A percentile compares a stretch with the other conserved stretches of the same genome.
These are phyloP conservation scores for Yarrowia yakushimensis DNA, from an alignment of 805 yeast genomes.

Conservation along the genomic window DNA sequence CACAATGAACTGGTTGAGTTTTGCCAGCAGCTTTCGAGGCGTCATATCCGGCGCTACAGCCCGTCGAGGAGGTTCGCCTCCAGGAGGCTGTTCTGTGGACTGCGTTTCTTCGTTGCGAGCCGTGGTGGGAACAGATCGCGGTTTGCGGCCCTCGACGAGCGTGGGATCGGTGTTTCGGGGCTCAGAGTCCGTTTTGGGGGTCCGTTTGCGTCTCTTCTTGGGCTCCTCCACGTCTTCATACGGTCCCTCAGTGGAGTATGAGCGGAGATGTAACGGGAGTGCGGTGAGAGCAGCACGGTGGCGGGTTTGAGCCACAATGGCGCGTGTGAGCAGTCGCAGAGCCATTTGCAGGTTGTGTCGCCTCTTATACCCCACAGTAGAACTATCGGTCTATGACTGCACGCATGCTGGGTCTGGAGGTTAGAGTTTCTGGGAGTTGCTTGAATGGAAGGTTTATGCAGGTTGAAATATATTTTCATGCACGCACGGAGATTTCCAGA, in stretches of 20 bases:
- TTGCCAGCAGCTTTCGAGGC: constrained; percentile 46
- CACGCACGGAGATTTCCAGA: too few relatives aligned
- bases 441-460: neutral
- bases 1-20: constrained; percentile 50
- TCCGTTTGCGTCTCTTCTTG: neutral
- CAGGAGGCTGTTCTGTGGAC: neutral
- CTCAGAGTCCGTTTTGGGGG: neutral
- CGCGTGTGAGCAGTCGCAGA: neutral
- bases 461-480: neutral
- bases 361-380: neutral
- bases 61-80: constrained; percentile 17
- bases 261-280: neutral
- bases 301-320: neutral
- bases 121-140: neutral
- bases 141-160: neutral
- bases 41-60: constrained; percentile 33
- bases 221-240: constrained; percentile 14
- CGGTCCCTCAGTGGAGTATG: neutral
- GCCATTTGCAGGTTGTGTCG: neutral
- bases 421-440: too few relatives aligned
- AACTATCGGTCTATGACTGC: too few relatives aligned
- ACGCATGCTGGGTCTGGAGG: too few relatives aligned
- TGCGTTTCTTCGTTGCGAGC: neutral
- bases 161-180: neutral
- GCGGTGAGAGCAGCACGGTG: neutral